Evolutionary conservation across 345 rosid species (phyloP), one percentile per base, ranked within the genome.

Genomic region (Geranium brycei): DNA sequence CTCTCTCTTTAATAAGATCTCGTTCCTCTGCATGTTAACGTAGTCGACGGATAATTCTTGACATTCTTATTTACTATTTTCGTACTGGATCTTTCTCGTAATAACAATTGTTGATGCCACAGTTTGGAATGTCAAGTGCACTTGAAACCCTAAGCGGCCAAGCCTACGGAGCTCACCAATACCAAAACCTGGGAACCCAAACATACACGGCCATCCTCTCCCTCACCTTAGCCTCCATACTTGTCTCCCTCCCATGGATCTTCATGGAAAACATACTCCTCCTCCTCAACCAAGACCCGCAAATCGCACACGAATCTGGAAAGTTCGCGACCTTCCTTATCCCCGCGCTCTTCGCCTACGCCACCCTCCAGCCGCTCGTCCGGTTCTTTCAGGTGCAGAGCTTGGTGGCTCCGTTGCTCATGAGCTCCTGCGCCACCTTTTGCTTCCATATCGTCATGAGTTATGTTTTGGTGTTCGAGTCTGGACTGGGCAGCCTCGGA

Each of bases 271-370:
- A 75, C 57, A 14, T 75, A 16, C 84, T 80, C 19, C n/a, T 68
- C 58, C 65, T 68, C 51, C 19, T 73, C 19, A 82, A 82, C 40
- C 86, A 82, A 66, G 82, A 82, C 55, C 80, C 82, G 2, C 31
- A 17, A 17, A 79, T 82, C 62, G 71, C 83, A 11, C 68, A 28
- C 1, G 75, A 77, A 57, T 80, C 82, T 0, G 76, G 82, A 15
- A 75, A 32, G 60, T 82, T 75, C 55, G 51, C 53, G 1, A 51
- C 64, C 19, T 73, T 77, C 72, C 82, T 79, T n/a, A 47, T 79
- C 41, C 83, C 86, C 5, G 74, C 77, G 8, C 77, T 82, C 47
- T 79, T 79, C 17, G 82, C 77, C 16, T 70, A 71, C 10, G 82
- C 86, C 16, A 17, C 71, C 53, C 74, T 80, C 62, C 86, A 79